Evolutionary conservation across 1,284 basidiomycete species (phyloP), one percentile per base, ranked within the genome.

Genomic region (Paramarasmius palmivorus): DNA sequence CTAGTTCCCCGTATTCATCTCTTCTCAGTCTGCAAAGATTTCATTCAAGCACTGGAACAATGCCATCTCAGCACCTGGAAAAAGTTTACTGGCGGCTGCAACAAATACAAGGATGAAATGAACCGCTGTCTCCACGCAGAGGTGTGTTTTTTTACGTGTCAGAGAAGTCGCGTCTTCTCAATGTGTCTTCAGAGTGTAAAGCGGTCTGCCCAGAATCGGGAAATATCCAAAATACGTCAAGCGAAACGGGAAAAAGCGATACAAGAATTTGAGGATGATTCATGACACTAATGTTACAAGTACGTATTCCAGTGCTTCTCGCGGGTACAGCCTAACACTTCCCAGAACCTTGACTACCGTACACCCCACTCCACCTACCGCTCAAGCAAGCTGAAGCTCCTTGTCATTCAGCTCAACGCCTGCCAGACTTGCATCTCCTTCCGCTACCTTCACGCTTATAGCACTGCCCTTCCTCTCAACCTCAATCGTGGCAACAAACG

Each of bases 41-140:
- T 91, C 61, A 88, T 90, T 49, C 71, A 88, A 60, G 88, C 88
- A 4, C 79, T 90, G 20, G 79, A 90, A 51, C 71, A 76, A 40
- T 90, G 88, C 63, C 88, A 90, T 64, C 66, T 72, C 23, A 78
- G 73, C 63, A 72, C 65, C 46, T 88, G 84, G 84, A 74, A 76
- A 37, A 80, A 81, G 59, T 77, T 86, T 58, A 81, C 83, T 2
- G 88, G 88, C 17, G 79, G 75, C 23, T 94, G 92, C 68, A 94
- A 94, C 65, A 71, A 69, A 50, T 76, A 81, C 49, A 93, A 93
- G 70, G 71, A 81, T 49, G 79, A 83, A 48, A 73, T 94, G 62
- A 90, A 88, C 62, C 71, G 78, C 60, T 94, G 92, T 73, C 74
- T 94, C 46, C 78, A 85, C 51, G 73, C 81, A 70, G 91, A 93